Percentiles rank a stretch among this genome's conserved stretches.
Conservation (phyloP, 2,329 filamentous ascomycete genomes). For the Hymenoscyphus linearis region DNA sequence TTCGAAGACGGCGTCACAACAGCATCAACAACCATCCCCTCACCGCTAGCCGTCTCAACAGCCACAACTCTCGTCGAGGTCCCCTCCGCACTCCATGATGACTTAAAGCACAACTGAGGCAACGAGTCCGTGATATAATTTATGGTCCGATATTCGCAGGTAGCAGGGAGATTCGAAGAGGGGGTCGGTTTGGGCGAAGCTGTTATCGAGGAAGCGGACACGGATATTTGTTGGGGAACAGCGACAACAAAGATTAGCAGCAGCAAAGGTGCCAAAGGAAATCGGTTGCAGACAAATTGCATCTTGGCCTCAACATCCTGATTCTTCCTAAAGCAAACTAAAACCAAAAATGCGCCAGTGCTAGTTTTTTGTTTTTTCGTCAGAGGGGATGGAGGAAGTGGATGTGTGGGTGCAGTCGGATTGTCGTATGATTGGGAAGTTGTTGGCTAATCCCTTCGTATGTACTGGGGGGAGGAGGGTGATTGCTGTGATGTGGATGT, state of each 20-base stretch:
- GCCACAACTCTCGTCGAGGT: slow-evolving; percentile 8
- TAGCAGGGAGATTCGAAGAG: slow-evolving; percentile 18
- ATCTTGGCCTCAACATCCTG: slow-evolving; percentile 22
- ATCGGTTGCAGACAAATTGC: slow-evolving; percentile 17
- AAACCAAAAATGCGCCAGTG: not conserved
- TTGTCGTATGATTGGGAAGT: not conserved
- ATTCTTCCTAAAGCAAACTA: not conserved
- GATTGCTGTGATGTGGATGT: no score
- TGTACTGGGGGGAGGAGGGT: not conserved
- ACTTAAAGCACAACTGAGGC: slow-evolving; percentile 30
- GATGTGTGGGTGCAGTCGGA: not conserved
- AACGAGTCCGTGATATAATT: slow-evolving; percentile 34
- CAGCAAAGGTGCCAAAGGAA: slow-evolving; percentile 17
- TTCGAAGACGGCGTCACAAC: not conserved
- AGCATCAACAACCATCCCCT: not conserved
- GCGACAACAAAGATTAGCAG: slow-evolving; percentile 18
- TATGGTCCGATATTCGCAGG: slow-evolving; percentile 33
- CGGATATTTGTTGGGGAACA: slow-evolving; percentile 9
- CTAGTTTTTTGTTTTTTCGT: not conserved
- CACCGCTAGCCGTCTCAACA: not conserved
- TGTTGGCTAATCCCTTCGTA: slow-evolving; percentile 1
- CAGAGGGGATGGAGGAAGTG: not conserved
- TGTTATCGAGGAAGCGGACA: slow-evolving; percentile 21
- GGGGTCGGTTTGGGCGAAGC: slow-evolving; percentile 10
- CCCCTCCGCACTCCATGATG: slow-evolving; percentile 26